phyloP scores from a whole-genome alignment of 2,329 filamentous ascomycete genomes.

The Fusarium sp. region DNA sequence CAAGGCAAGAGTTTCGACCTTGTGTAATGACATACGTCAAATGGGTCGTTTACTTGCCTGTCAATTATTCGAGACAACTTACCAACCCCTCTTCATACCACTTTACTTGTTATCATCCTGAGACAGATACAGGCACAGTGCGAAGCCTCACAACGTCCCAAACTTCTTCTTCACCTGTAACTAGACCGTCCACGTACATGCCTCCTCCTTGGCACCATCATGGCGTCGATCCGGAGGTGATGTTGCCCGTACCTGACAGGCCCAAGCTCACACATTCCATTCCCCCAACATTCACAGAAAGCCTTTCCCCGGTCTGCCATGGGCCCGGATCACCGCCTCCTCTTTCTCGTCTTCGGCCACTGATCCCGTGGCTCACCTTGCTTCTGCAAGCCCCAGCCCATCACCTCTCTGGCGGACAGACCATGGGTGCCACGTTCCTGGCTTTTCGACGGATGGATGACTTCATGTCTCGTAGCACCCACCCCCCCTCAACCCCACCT shows the following conservation, averaged over 20 bases:
- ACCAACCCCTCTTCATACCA: slow-evolving; percentile 2
- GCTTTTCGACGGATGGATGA: slow-evolving; percentile 21
- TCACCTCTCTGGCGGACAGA: not conserved
- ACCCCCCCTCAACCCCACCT: slow-evolving; percentile 23
- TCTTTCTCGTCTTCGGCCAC: slow-evolving; percentile 4
- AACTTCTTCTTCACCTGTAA: not conserved
- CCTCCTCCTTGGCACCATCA: slow-evolving; percentile 12
- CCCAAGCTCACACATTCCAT: slow-evolving; percentile 28
- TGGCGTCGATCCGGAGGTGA: slow-evolving; percentile 7
- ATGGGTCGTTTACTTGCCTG: slow-evolving; percentile 15
- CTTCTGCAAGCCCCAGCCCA: slow-evolving; percentile 1
- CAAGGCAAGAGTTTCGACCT: not conserved
- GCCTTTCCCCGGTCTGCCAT: not conserved
- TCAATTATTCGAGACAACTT: slow-evolving; percentile 26
- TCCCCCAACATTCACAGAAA: not conserved
- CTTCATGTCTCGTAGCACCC: slow-evolving; percentile 19
- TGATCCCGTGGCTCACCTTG: slow-evolving; percentile 26
- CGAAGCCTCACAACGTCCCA: slow-evolving; percentile 1
- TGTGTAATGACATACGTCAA: slow-evolving; percentile 10
- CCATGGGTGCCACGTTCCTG: slow-evolving; percentile 34
- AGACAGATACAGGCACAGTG: slow-evolving; percentile 20
- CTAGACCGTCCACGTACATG: slow-evolving; percentile 11
- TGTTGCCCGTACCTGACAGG: slow-evolving; percentile 13
- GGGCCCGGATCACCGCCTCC: not conserved
- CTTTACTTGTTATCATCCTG: not conserved